A percentile compares a stretch with the other conserved stretches of the same genome.
Evolutionary conservation across 2,329 filamentous ascomycete species (phyloP).

Genomic region (Fusarium pseudonygamai): DNA sequence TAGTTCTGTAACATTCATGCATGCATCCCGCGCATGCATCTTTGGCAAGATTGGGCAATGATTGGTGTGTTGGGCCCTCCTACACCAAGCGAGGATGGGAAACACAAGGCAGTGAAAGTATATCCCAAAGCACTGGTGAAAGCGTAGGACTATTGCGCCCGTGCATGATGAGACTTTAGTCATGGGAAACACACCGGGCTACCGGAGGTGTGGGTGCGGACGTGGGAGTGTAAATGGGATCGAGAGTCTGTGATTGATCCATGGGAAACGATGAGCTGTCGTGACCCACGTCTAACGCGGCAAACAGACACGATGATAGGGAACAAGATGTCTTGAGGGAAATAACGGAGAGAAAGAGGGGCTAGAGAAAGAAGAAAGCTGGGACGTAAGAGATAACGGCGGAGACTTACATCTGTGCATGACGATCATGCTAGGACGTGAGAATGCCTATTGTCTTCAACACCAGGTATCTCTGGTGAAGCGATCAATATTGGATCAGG

Average conservation of each 20-base stretch:
- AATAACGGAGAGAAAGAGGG: neutral
- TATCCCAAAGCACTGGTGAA: neutral
- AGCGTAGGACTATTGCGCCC: constrained; percentile 27
- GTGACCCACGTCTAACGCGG: constrained; percentile 36
- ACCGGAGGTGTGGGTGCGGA: constrained; percentile 25
- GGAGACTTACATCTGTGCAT: constrained; percentile 17
- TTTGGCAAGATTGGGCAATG: constrained; percentile 14
- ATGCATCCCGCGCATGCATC: constrained; percentile 44
- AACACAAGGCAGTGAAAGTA: neutral
- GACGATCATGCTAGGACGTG: neutral
- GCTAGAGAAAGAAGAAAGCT: neutral
- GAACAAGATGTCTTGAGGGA: neutral
- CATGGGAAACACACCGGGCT: constrained; percentile 33
- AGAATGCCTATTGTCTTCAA: neutral
- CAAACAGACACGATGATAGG: neutral
- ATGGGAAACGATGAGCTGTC: constrained; percentile 1
- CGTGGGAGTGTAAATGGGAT: constrained; percentile 21
- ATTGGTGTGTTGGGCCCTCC: constrained; percentile 17
- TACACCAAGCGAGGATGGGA: neutral
- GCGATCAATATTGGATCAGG: neutral
- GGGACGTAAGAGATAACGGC: neutral
- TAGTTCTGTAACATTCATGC: constrained; percentile 31
- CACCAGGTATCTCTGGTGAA: neutral
- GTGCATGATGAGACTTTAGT: constrained; percentile 35
- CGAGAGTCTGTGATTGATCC: constrained; percentile 9